Conservation (phyloP, 2,329 filamentous ascomycete species). For the Pleochaeta shiraiana region DNA sequence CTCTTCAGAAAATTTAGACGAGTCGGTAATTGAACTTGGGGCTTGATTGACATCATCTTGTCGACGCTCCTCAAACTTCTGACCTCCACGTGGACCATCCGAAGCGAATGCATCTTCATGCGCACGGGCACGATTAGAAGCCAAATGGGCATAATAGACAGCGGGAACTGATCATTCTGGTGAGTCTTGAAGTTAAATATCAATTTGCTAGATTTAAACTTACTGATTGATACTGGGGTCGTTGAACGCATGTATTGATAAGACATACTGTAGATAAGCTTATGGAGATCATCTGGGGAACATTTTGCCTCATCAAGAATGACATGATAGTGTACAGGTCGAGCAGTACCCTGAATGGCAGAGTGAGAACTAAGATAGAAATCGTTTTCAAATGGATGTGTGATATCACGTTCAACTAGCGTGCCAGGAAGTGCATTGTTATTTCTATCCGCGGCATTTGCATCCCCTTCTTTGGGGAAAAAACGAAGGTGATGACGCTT, state of each 20-base stretch:
- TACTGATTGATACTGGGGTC: slow-evolving; percentile 52
- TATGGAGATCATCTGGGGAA: slow-evolving; percentile 47
- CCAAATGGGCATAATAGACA: slow-evolving; percentile 90
- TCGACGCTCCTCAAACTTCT: slow-evolving; percentile 20
- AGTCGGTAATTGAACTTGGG: slow-evolving; percentile 11
- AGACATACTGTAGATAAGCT: slow-evolving; percentile 83
- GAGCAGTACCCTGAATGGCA: slow-evolving; percentile 84
- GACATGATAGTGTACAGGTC: slow-evolving; percentile 82
- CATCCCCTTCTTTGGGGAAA: slow-evolving; percentile 44
- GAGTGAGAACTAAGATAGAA: slow-evolving; percentile 38
- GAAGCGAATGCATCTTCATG: slow-evolving; percentile 38
- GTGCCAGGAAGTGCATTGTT: slow-evolving; percentile 71
- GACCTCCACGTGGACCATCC: slow-evolving; percentile 23
- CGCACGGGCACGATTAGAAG: slow-evolving; percentile 53
- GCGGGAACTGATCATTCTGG: slow-evolving; percentile 33
- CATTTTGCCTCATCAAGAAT: slow-evolving; percentile 61
- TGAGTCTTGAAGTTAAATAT: not conserved
- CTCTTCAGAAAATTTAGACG: slow-evolving; percentile 7
- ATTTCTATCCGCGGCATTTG: slow-evolving; percentile 41
- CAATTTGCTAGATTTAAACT: slow-evolving; percentile 23
- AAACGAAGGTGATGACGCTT: slow-evolving; percentile 92
- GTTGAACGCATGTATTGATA: slow-evolving; percentile 88
- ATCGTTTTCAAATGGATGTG: slow-evolving; percentile 38
- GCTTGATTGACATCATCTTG: slow-evolving; percentile 9
- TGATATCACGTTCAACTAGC: slow-evolving; percentile 73